A percentile compares a stretch with the other conserved stretches of the same genome.
These are phyloP conservation scores for Groenewaldozyma sp. DNA, from an alignment of 1,139 yeast species.

Conservation along the genomic window DNA sequence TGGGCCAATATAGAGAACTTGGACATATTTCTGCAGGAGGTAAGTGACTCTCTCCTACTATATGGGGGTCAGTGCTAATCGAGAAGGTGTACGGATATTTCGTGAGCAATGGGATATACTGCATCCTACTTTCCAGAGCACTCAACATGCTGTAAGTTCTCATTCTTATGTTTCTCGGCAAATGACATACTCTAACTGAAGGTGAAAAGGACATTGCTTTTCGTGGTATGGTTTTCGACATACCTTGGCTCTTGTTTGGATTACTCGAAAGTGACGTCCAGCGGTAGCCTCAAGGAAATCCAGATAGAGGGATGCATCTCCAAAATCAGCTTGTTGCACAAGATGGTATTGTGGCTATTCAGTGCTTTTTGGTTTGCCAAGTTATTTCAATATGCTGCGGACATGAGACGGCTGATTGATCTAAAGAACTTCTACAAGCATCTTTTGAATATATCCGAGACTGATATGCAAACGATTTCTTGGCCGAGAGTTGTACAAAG, in stretches of 20 bases:
- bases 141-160: constrained; percentile 42
- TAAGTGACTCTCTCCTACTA: constrained; percentile 2
- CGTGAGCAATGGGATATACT: constrained; percentile 72
- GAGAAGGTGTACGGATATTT: constrained; percentile 61
- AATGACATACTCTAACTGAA: constrained; percentile 14
- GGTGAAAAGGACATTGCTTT: constrained; percentile 58
- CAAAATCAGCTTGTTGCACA: constrained; percentile 38
- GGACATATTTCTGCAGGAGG: constrained; percentile 71
- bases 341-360: constrained; percentile 56
- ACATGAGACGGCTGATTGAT: constrained; percentile 47
- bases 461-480: constrained; percentile 83
- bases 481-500: constrained; percentile 87
- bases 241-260: constrained; percentile 81
- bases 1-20: constrained; percentile 95
- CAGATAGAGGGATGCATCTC: constrained; percentile 54
- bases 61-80: background rate
- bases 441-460: constrained; percentile 60
- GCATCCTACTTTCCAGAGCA: constrained; percentile 56
- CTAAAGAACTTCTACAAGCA: constrained; percentile 57
- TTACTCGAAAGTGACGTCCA: constrained; percentile 39
- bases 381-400: constrained; percentile 47
- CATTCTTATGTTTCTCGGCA: background rate
- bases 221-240: constrained; percentile 69
- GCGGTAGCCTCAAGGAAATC: constrained; percentile 39
- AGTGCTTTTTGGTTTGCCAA: constrained; percentile 44